phyloP scores from a whole-genome alignment of 495 filamentous ascomycete species.

The Entonaema liquescens region DNA sequence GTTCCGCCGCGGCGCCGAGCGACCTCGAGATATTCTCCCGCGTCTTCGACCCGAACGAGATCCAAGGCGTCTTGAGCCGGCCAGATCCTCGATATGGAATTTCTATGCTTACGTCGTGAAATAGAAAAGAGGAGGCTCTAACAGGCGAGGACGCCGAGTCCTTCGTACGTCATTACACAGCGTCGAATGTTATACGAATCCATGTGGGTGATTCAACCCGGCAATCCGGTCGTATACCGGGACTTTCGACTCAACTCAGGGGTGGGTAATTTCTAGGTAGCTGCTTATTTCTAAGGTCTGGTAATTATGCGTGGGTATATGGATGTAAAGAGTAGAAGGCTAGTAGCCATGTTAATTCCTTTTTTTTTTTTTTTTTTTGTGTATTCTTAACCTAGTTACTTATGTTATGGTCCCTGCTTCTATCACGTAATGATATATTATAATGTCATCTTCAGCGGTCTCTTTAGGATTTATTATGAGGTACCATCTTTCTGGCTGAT shows the following conservation, averaged over 20 bases:
- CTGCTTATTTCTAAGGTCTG: neutral
- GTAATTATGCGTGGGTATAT: neutral
- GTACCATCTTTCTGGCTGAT: neutral
- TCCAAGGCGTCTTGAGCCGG: constrained; percentile 51
- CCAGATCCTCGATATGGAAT: constrained; percentile 58
- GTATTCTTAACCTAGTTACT: constrained; percentile 9
- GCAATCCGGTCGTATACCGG: constrained; percentile 24
- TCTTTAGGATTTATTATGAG: neutral
- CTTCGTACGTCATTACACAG: constrained; percentile 45
- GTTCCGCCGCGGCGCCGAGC: constrained; percentile 38
- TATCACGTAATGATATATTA: constrained; percentile 17
- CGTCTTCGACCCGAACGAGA: constrained; percentile 53
- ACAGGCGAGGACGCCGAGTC: neutral
- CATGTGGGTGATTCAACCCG: constrained; percentile 42
- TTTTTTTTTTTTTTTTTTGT: too few relatives aligned
- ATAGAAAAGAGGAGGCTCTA: neutral
- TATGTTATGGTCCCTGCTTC: neutral
- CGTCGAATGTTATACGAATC: constrained; percentile 39
- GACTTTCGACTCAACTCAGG: neutral
- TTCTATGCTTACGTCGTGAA: constrained; percentile 53
- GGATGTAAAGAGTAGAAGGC: constrained; percentile 6
- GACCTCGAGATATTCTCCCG: constrained; percentile 56
- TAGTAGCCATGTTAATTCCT: neutral
- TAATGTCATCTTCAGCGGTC: neutral
- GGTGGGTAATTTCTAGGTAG: neutral